Evolutionary conservation across 148 eudicot genomes (phyloP), one percentile per base, ranked within the genome.

Genomic region (Limonium bicolor): DNA sequence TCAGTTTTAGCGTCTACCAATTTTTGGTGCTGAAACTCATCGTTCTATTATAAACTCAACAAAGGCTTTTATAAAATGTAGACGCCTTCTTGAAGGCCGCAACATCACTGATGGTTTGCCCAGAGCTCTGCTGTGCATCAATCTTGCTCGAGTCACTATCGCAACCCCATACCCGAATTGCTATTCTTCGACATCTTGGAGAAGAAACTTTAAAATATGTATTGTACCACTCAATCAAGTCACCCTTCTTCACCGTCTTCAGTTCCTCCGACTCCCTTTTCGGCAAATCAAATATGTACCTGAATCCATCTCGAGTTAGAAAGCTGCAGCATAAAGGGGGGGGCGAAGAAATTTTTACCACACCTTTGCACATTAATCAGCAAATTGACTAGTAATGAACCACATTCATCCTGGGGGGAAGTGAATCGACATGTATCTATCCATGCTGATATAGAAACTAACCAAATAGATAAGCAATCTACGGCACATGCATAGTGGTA

Each of bases 131-230:
- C 18, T 59, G 67, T 26, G 52, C 23, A 16, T 69, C 64, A 30
- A 60, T 58, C 21, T 63, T 74, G 51, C 61, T 72, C 59, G 38
- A 52, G 46, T 74, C 76, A 6, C 90, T 68, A 53, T 82, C 61
- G 55, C 94, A 87, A 22, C 96, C 96, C 96, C 96, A 87, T 20
- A 87, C 64, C 17, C 88, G 71, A 48, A 76, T 46, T 8, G 94
- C 74, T 58, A 87, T 80, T 58, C 83, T 79, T 60, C 94, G 72
- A 47, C 94, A 79, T 59, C 70, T 79, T 6, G 77, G 72, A 29
- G 90, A 87, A 21, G 70, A 16, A 40, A 53, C 65, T 50, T 53
- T 60, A 49, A 85, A 54, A 46, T 82, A 87, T 38, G 68, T 69
- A 28, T 54, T 60, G 27, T 55, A 87, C 96, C 96, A 87, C 47